Base-by-base conservation (phyloP, 164 flowering plant genomes). In the Annona cherimola region DNA sequence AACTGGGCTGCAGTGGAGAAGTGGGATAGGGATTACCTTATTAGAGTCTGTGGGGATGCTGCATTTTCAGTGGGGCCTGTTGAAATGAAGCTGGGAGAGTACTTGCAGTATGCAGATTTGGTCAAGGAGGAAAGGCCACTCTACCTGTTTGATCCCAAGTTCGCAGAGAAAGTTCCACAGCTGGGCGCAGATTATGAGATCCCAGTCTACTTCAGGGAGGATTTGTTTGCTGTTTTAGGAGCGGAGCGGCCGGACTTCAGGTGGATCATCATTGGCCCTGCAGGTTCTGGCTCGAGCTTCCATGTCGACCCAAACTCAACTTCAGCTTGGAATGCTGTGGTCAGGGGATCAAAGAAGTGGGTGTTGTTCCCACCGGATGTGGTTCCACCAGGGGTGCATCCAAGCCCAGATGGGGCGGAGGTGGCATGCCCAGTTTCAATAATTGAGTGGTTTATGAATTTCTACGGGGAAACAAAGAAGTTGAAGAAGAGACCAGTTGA, bases 271-370 rank as follows among this genome's bases (percentile, higher is more conserved):
- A 84, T 95, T 68, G 98, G 98, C 42, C 98, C 99, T 20, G 88
- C 92, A 0, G 92, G 95, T 14, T 90, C 94, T 44, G 97, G 95
- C 67, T 92, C 95, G 2, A 90, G 95, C 3, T 92, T 92, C 60
- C 97, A 92, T 72, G 88, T 95, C 67, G 99, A 95, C 81, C 99
- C 99, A 16, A 95, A 95, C 77, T 95, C 99, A 9, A 95, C 99
- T 18, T 95, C 99, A 8, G 99, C 99, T 71, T 95, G 99, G 98
- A 95, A 95, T 85, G 97, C 95, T 0, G 95, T 95, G 65, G 84
- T 95, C 66, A 90, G 78, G 76, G 98, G 99, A 59, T 93, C 97
- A 11, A 93, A 95, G 84, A 95, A 95, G 75, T 95, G 99, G 99
- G 82, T 95, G 1, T 76, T 93, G 82, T 93, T 95, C 74, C 99